These are phyloP conservation scores for Zarea fungicola DNA, from an alignment of 2,329 filamentous ascomycete species.

Conservation along the genomic window DNA sequence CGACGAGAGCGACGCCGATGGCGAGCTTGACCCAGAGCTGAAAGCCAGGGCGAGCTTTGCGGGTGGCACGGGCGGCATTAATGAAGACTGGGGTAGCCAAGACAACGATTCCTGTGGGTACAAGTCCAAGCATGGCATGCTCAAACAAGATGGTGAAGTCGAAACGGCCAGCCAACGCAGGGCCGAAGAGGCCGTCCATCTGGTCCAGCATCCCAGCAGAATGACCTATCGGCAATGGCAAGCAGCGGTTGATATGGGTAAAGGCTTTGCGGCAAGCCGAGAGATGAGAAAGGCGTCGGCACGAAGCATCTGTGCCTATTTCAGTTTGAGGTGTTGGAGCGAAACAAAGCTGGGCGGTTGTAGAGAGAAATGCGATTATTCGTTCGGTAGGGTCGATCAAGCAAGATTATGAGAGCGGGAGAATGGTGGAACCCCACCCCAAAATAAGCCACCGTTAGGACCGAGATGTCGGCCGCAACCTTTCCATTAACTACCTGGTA, in stretches of 20 bases:
- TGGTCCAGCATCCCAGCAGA: not conserved
- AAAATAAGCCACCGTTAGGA: no score
- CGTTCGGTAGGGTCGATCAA: no score
- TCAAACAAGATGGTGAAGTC: not conserved
- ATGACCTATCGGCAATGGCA: not conserved
- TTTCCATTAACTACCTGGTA: no score
- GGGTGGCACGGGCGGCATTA: not conserved
- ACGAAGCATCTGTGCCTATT: no score
- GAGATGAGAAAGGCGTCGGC: no score
- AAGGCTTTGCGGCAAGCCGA: not conserved
- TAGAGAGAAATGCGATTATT: no score
- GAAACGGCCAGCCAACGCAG: not conserved
- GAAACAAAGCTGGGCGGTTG: no score
- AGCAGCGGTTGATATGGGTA: no score
- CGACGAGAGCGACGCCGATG: fast-evolving
- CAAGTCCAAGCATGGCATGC: slow-evolving; percentile 1
- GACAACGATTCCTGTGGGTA: not conserved
- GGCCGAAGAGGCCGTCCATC: not conserved
- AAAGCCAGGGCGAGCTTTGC: not conserved
- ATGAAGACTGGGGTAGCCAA: not conserved
- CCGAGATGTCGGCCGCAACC: no score
- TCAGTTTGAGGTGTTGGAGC: no score
- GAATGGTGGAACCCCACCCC: no score
- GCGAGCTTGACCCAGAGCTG: slow-evolving; percentile 21
- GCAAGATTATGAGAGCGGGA: no score